A percentile compares a stretch with the other conserved stretches of the same genome.
Evolutionary conservation across 1,139 yeast genomes (phyloP).

Genomic region (Suhomyces choctaworum): DNA sequence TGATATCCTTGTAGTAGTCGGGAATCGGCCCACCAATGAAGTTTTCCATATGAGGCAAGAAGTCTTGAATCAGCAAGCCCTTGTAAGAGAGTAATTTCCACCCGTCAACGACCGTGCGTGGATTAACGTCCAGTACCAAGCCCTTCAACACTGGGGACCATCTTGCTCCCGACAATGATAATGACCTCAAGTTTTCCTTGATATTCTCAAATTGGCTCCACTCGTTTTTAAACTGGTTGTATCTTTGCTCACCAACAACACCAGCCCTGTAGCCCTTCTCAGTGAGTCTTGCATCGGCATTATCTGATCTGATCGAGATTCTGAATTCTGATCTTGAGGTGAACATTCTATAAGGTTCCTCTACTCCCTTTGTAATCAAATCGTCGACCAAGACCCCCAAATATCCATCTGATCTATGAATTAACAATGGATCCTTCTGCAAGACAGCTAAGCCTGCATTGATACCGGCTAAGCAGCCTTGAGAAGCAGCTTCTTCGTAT

Average conservation of each 20-base stretch:
- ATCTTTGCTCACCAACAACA: slow-evolving; percentile 63
- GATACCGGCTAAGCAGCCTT: slow-evolving; percentile 93
- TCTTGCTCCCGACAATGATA: slow-evolving; percentile 52
- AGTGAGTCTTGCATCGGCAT: slow-evolving; percentile 86
- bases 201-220: slow-evolving; percentile 45
- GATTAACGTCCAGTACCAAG: slow-evolving; percentile 44
- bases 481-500: slow-evolving; percentile 98
- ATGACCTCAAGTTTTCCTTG: slow-evolving; percentile 44
- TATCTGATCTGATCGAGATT: slow-evolving; percentile 85
- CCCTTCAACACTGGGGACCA: slow-evolving; percentile 62
- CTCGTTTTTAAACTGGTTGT: slow-evolving; percentile 50
- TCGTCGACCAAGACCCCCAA: slow-evolving; percentile 94
- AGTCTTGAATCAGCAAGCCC: slow-evolving; percentile 31
- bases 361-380: slow-evolving; percentile 91
- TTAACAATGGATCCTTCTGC: slow-evolving; percentile 47
- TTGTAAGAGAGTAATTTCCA: slow-evolving; percentile 48
- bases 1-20: slow-evolving; percentile 29
- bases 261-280: slow-evolving; percentile 67
- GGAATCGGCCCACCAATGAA: slow-evolving; percentile 23
- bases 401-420: slow-evolving; percentile 82
- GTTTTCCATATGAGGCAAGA: slow-evolving; percentile 33
- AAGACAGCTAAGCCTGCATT: slow-evolving; percentile 70
- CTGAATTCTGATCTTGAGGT: slow-evolving; percentile 95
- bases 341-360: slow-evolving; percentile 97
- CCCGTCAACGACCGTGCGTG: slow-evolving; percentile 37